These are phyloP conservation scores for Ambrosia trifida DNA, from an alignment of 129 eudicot genomes.

Conservation along the genomic window DNA sequence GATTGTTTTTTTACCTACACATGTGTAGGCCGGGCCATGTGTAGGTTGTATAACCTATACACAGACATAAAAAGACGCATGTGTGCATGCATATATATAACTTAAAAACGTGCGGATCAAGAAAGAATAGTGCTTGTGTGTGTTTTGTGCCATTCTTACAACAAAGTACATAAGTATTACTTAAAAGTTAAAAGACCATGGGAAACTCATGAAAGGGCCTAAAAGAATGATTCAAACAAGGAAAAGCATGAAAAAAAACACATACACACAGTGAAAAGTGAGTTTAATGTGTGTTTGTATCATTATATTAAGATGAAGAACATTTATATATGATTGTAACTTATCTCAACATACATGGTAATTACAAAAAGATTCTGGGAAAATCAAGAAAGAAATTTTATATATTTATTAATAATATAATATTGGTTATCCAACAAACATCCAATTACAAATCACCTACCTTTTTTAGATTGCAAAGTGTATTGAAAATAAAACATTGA, in stretches of 20 bases:
- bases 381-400: neutral
- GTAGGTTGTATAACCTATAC: too few relatives aligned
- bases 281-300: slow-evolving; percentile 3
- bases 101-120: neutral
- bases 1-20: too few relatives aligned
- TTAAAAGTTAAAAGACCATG: slow-evolving; percentile 4
- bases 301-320: neutral
- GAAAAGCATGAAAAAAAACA: neutral
- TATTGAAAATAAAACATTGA: too few relatives aligned
- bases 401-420: too few relatives aligned
- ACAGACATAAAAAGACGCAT: too few relatives aligned
- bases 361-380: neutral
- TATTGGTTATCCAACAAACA: too few relatives aligned
- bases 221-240: neutral
- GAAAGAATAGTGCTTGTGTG: neutral
- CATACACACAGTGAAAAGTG: slow-evolving; percentile 24
- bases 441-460: too few relatives aligned
- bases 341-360: neutral
- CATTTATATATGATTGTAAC: neutral
- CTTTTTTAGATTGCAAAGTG: too few relatives aligned
- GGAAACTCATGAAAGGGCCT: neutral
- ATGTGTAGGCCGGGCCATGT: too few relatives aligned
- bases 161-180: neutral
- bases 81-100: neutral
- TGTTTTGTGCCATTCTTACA: slow-evolving; percentile 31